Evolutionary conservation across 2,329 filamentous ascomycete species (phyloP), one percentile per base, ranked within the genome.

Genomic region (Pezicula neosporulosa): DNA sequence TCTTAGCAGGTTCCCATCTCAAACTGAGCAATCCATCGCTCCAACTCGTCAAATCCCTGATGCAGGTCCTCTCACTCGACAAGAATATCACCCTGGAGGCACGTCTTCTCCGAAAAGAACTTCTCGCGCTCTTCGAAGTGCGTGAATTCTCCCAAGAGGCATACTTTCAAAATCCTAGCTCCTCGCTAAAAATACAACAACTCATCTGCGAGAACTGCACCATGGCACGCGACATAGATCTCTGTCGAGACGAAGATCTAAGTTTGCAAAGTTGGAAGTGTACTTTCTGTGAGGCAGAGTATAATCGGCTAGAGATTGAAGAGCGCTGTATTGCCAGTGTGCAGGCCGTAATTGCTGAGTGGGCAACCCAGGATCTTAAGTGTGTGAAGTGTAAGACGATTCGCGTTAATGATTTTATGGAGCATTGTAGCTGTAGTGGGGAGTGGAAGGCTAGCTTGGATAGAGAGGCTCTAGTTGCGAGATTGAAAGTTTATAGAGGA

Each of bases 401-500:
- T 37, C 77, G 90, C 65, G 78, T 89, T 38, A 97, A 96, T 67
- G 93, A 97, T 64, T 95, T 97, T 62, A 91, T 94, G 85, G 93
- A 97, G 68, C 92, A 97, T 70, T 99, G 95, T 70, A 87, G 86
- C 10, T 99, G 94, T 74, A 90, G 89, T 55, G 94, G 94, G 3
- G 80, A 81, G 53, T 99, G 94, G 94, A 79, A 77, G 16, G 83
- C 83, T 58, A 89, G 84, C 18, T 77, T 92, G 53, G 80, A 85
- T 59, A 77, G 79, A 57, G 82, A 79, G 28, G 87, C 88, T 27
- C 73, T 93, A 24, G 70, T 81, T 63, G 81, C 76, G 66, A 80
- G 75, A 65, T 62, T 97, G 62, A 77, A 69, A 39, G 87, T 96
- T 4, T 86, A 90, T 70, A 77, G 76, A 59, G 84, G 81, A 48